Evolutionary conservation across 306 rosid genomes (phyloP).

Genomic region (Heteromeles arbutifolia): DNA sequence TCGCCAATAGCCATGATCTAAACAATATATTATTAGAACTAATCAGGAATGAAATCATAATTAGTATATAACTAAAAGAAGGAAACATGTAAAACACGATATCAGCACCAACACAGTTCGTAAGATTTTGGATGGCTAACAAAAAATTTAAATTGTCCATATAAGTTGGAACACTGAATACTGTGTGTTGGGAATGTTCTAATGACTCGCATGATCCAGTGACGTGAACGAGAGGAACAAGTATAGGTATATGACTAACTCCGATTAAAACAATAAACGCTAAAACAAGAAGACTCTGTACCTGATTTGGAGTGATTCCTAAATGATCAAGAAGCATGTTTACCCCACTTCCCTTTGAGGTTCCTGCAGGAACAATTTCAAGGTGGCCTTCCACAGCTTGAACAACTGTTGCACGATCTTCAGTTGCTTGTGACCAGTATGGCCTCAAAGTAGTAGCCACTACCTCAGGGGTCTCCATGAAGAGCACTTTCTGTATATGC

Average conservation of each 20-base stretch:
- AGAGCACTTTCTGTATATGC: slow-evolving; percentile 65
- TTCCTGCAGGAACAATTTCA: slow-evolving; percentile 81
- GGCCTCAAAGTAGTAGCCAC: slow-evolving; percentile 65
- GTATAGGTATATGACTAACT: background rate
- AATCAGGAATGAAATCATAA: slow-evolving; percentile 1
- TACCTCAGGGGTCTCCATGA: slow-evolving; percentile 58
- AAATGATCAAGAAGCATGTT: slow-evolving; percentile 80
- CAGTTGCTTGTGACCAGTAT: slow-evolving; percentile 70
- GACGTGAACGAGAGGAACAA: background rate
- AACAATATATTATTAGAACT: slow-evolving; percentile 2
- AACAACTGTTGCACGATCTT: slow-evolving; percentile 61
- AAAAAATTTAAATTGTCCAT: no score
- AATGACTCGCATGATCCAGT: no score
- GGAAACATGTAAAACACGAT: background rate
- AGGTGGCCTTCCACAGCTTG: slow-evolving; percentile 83
- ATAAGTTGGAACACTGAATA: no score
- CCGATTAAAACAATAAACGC: background rate
- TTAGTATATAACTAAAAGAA: background rate
- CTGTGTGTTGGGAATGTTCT: no score
- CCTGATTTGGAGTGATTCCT: slow-evolving; percentile 68
- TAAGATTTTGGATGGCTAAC: no score
- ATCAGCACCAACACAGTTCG: background rate
- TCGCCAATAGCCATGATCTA: slow-evolving; percentile 98
- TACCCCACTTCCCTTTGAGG: slow-evolving; percentile 84
- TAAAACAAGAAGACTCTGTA: slow-evolving; percentile 12